Base-by-base conservation (phyloP, 257 asterid genomes). In the Solanum piurae region DNA sequence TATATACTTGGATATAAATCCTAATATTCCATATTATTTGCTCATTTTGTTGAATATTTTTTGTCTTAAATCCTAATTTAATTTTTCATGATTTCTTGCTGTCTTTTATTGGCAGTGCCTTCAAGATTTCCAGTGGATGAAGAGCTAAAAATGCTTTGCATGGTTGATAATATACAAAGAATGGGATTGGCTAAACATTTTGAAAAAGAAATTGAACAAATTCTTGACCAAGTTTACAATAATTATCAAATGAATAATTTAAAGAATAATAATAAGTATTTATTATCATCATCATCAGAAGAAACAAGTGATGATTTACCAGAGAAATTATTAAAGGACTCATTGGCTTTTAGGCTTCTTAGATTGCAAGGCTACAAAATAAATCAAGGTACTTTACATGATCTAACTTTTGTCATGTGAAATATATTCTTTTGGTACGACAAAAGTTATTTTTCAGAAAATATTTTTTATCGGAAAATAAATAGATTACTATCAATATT, bases 341-440 rank as follows among this genome's bases (percentile, higher is more conserved):
- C 98, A 4, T 42, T 93, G 92, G 91, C 94, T 60, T 94, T 94
- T 89, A 93, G 96, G 33, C 96, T 94, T 46, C 92, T 94, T 9
- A 88, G 96, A 4, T 89, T 88, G 90, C 92, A 92, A n/a, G 94
- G 95, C 62, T 87, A 89, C 72, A 36, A 88, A 29, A 92, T 91
- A 6, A 68, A 88, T 71, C 91, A 95, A 87, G 88, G 98, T 94
- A 42, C 5, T 42, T 58, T 55, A 25, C 55, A 25, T 73, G 3
- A 55, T 21, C 6, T 12, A 25, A 74, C 4, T 12, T 68, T 6
- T 68, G 1, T 68, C 18, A 27, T 29, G 5, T 68, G 21, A 13
- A 52, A 52, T 6, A 52, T 55, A 68, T 13, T 7, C 0, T 5
- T 71, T 18, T 31, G 4, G 7, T 31, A 71, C 3, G 40, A 71